A percentile compares a stretch with the other conserved stretches of the same genome.
These are phyloP conservation scores for Neonectria sp. DNA, from an alignment of 2,329 filamentous ascomycete species.

Conservation along the genomic window DNA sequence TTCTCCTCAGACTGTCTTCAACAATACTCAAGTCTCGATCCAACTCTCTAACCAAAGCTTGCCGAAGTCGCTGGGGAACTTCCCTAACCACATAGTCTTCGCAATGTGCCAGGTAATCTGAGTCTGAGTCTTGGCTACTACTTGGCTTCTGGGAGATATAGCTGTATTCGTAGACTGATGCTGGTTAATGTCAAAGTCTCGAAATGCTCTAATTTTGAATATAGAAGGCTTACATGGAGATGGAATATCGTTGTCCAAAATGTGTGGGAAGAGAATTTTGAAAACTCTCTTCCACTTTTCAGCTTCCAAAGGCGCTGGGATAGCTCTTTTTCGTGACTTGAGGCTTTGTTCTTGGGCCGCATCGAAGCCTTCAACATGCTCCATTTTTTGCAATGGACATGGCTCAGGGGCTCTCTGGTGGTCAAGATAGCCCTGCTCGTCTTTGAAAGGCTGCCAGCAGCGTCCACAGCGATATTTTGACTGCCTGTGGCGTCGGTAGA, in stretches of 20 bases:
- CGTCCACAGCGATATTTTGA: not conserved
- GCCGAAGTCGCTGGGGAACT: no score
- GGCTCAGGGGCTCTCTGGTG: not conserved
- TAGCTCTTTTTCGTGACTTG: not conserved
- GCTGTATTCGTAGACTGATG: not conserved
- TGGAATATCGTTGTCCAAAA: not conserved
- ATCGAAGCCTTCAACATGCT: not conserved
- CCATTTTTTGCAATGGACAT: not conserved
- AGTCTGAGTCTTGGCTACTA: not conserved
- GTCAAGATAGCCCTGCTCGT: not conserved
- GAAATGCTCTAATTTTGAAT: not conserved
- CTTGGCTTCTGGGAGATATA: not conserved
- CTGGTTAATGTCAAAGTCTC: not conserved
- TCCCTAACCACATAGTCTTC: no score
- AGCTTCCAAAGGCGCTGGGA: not conserved
- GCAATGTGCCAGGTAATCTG: not conserved
- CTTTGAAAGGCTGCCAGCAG: constrained; percentile 1
- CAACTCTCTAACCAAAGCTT: no score
- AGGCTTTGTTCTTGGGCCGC: not conserved
- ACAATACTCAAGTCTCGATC: no score
- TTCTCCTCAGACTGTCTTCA: no score
- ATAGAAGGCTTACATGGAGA: not conserved
- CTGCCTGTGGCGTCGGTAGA: not conserved
- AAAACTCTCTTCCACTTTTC: constrained; percentile 1
- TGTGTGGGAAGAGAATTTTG: not conserved